phyloP scores from a whole-genome alignment of 371 early-diverging fungal genomes.

The Syncephalis fuscata region DNA sequence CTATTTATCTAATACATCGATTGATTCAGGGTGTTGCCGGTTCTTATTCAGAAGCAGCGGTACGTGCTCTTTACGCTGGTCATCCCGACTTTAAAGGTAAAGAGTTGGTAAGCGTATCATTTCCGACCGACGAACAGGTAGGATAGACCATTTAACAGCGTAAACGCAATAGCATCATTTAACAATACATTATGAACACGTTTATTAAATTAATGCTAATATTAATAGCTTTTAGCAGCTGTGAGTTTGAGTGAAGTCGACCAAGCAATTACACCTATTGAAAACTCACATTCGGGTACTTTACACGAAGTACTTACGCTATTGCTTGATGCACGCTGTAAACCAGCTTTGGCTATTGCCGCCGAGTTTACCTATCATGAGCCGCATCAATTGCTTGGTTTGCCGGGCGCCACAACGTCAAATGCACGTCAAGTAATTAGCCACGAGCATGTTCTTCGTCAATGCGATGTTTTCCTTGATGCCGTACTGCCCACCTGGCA shows the following conservation, averaged over 20 bases:
- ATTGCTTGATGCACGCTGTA: not conserved
- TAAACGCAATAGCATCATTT: too few species aligned
- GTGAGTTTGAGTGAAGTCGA: not conserved
- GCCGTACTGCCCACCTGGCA: not conserved
- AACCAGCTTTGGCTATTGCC: not conserved
- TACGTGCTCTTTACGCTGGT: not conserved
- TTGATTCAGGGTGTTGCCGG: not conserved
- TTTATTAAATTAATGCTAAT: too few species aligned
- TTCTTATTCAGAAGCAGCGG: not conserved
- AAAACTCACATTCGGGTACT: constrained; percentile 1
- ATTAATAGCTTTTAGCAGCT: not conserved
- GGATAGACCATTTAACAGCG: too few species aligned
- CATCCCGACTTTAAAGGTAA: not conserved
- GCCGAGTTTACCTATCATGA: not conserved
- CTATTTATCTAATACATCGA: too few species aligned
- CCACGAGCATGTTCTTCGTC: not conserved
- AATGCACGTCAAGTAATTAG: not conserved
- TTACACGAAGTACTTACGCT: not conserved
- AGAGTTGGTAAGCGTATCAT: not conserved
- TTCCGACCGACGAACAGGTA: not conserved
- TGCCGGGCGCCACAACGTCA: not conserved
- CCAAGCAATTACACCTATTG: not conserved
- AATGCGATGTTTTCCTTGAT: not conserved
- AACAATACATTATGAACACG: too few species aligned
- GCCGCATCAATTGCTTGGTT: not conserved